These are phyloP conservation scores for Linnemannia hyalina DNA, from an alignment of 192 early-diverging fungal species.

Conservation along the genomic window DNA sequence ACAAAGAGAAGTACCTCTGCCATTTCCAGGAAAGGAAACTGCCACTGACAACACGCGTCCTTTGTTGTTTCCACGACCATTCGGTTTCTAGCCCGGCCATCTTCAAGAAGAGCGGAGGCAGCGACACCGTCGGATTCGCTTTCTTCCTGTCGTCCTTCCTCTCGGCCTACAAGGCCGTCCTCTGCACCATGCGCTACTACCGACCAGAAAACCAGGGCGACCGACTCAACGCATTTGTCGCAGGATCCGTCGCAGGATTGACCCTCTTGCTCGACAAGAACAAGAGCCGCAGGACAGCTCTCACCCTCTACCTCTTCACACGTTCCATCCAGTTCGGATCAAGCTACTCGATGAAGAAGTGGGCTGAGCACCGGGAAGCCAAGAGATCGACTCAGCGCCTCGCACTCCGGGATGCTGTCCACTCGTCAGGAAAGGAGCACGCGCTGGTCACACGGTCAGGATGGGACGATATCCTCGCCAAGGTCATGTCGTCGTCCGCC, in stretches of 20 bases:
- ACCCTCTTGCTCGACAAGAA: constrained; percentile 72
- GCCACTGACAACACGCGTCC: not conserved
- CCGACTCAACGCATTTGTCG: constrained; percentile 73
- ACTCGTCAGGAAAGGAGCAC: constrained; percentile 22
- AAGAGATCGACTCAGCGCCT: constrained; percentile 32
- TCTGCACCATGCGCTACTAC: constrained; percentile 71
- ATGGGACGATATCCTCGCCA: constrained; percentile 65
- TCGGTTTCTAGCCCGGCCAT: constrained; percentile 19
- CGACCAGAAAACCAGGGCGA: constrained; percentile 60
- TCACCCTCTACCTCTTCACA: constrained; percentile 75
- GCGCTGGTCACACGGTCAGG: constrained; percentile 24
- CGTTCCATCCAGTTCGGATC: constrained; percentile 73
- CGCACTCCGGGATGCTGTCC: constrained; percentile 22
- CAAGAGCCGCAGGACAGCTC: constrained; percentile 68
- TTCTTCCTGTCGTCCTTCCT: constrained; percentile 74
- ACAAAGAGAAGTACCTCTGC: not conserved
- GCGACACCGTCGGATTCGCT: constrained; percentile 76
- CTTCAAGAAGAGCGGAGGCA: constrained; percentile 62
- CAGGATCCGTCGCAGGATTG: constrained; percentile 73
- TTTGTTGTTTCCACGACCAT: not conserved
- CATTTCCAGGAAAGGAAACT: constrained; percentile 1
- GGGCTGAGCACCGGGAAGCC: constrained; percentile 56
- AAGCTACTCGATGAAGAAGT: constrained; percentile 73
- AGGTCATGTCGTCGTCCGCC: constrained; percentile 50
- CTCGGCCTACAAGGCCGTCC: constrained; percentile 72